Evolutionary conservation across 2,329 filamentous ascomycete genomes (phyloP).

Genomic region (Fusarium annulatum): DNA sequence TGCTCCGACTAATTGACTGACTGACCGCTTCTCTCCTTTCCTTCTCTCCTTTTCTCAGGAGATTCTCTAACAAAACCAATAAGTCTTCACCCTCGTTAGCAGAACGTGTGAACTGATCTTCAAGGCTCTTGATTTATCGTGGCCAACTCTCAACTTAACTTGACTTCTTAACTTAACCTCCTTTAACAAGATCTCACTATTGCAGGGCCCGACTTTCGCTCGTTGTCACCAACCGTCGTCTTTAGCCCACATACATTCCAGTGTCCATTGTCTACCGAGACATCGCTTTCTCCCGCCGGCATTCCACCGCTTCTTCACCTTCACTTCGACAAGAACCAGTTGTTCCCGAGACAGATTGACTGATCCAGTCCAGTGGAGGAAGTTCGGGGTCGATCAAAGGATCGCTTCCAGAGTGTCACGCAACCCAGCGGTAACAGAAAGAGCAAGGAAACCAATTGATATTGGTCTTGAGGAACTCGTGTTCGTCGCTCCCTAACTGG

Average conservation of each 20-base stretch:
- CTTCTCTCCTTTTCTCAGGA: constrained; percentile 25
- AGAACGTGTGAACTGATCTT: constrained; percentile 42
- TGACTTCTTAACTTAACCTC: constrained; percentile 13
- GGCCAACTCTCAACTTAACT: constrained; percentile 11
- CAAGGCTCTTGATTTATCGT: constrained; percentile 21
- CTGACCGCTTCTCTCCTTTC: constrained; percentile 35
- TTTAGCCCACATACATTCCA: constrained; percentile 38
- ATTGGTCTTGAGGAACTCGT: constrained; percentile 25
- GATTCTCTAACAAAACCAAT: constrained; percentile 33
- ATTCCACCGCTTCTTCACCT: constrained; percentile 34
- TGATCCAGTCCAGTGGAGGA: constrained; percentile 21
- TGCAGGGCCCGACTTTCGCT: constrained; percentile 43
- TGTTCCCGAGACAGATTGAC: constrained; percentile 36
- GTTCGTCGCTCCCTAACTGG: constrained; percentile 40
- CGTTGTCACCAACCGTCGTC: constrained; percentile 40
- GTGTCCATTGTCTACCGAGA: constrained; percentile 30
- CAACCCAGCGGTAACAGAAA: constrained; percentile 20
- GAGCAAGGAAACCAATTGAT: constrained; percentile 23
- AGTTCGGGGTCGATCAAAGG: not conserved
- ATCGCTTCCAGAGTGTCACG: constrained; percentile 6
- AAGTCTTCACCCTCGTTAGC: constrained; percentile 40
- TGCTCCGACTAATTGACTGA: constrained; percentile 26
- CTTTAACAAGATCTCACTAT: constrained; percentile 38
- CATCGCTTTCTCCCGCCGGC: constrained; percentile 26
- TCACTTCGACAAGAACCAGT: constrained; percentile 4